Evolutionary conservation across 106 monocot genomes (phyloP).

Genomic region (Acorus calamus): DNA sequence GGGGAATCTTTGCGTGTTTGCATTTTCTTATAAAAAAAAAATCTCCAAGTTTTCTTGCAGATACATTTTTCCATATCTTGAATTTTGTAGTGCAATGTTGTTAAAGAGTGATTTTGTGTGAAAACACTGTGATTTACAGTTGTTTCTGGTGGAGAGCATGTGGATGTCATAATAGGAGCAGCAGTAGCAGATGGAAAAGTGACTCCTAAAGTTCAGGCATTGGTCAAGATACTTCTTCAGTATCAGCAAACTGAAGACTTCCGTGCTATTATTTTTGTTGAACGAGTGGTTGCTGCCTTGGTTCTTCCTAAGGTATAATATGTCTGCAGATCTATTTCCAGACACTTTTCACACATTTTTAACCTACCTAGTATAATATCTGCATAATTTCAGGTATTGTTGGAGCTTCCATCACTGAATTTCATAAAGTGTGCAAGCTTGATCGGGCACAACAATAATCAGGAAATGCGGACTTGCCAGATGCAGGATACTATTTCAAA

Average conservation of each 20-base stretch:
- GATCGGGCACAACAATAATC: constrained; percentile 98
- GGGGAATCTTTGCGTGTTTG: too few relatives aligned
- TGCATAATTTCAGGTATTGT: constrained; percentile 46
- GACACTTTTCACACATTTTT: background rate
- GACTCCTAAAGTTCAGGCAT: constrained; percentile 94
- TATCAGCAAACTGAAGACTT: constrained; percentile 93
- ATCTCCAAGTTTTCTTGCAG: too few relatives aligned
- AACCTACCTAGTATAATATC: background rate
- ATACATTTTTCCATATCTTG: too few relatives aligned
- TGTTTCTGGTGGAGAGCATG: constrained; percentile 94
- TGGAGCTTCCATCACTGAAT: constrained; percentile 84
- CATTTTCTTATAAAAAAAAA: too few relatives aligned
- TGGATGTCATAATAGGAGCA: constrained; percentile 87
- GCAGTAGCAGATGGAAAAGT: constrained; percentile 99
- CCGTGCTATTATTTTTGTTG: constrained; percentile 97
- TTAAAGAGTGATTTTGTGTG: too few relatives aligned
- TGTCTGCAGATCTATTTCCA: background rate
- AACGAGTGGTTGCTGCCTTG: constrained; percentile 90
- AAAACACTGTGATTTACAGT: constrained; percentile 19
- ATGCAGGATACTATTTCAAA: constrained; percentile 97
- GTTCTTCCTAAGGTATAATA: constrained; percentile 79
- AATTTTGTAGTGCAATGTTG: too few relatives aligned
- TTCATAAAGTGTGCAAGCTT: constrained; percentile 95
- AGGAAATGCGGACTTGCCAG: constrained; percentile 90
- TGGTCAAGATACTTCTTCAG: constrained; percentile 90